Evolutionary conservation across 352 stramenopile species (phyloP), one percentile per base, ranked within the genome.

Genomic region (Phytophthora pistaciae): DNA sequence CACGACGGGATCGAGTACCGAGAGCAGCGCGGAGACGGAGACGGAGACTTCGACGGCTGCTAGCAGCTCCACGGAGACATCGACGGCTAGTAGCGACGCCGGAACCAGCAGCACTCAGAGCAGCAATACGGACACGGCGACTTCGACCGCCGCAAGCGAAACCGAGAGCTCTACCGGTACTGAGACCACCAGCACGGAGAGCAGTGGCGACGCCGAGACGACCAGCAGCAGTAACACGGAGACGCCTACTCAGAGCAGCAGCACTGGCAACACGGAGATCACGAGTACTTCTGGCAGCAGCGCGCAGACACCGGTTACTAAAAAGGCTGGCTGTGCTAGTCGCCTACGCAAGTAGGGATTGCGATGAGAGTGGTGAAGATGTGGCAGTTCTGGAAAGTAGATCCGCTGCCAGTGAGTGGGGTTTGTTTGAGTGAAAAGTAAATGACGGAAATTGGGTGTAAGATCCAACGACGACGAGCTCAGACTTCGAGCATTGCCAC

Each of bases 321-420:
- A 52, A 27, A 68, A 68, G 40, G 38, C 49, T 13, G 38, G 49
- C 20, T 72, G 66, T 25, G 58, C 29, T 58, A 52, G 58, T 56
- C 58, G 52, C 14, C 27, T 68, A 27, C 66, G 66, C 40, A 72
- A 72, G 59, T 66, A 71, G 38, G 50, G 38, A 7, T 18, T 44
- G 11, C 13, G 38, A 16, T 44, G 38, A 33, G 13, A 44, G 13
- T 44, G 38, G 14, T 6, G 11, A 5, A 44, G 38, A 33, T 33
- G 29, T 5, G 29, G 8, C 29, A 33, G 29, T 33, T 33, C 29
- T 33, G 29, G 29, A 29, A 29, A 29, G 27, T 10, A 33, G 29
- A 33, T 33, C 29, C 29, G 6, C 29, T 9, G 7, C 29, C 29
- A 33, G 29, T 33, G 29, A 5, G 6, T 33, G 29, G 7, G 29